A percentile compares a stretch with the other conserved stretches of the same genome.
Conservation (phyloP, 2,329 filamentous ascomycete genomes). For the Aspergillus chevalieri region DNA sequence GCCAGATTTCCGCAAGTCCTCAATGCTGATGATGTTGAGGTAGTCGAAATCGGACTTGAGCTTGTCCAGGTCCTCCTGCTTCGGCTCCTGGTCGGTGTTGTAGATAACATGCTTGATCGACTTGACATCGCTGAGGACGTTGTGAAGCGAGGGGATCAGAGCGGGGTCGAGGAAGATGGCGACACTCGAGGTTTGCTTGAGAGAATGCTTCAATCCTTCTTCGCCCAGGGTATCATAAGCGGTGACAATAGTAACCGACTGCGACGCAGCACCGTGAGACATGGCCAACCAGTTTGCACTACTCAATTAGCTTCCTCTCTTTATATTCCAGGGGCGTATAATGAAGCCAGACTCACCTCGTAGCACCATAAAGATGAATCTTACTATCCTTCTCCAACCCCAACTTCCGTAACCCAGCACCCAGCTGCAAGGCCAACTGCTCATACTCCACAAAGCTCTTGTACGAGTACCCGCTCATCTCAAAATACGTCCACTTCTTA, state of each 20-base stretch:
- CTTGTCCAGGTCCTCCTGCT: slow-evolving; percentile 49
- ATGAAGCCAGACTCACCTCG: slow-evolving; percentile 51
- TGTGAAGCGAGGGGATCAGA: slow-evolving; percentile 57
- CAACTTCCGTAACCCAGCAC: slow-evolving; percentile 66
- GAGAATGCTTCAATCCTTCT: slow-evolving; percentile 76
- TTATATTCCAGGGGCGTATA: neutral
- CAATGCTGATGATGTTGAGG: slow-evolving; percentile 50
- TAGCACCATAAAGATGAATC: slow-evolving; percentile 79
- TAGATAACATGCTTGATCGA: slow-evolving; percentile 54
- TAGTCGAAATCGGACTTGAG: slow-evolving; percentile 50
- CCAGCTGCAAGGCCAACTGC: slow-evolving; percentile 61
- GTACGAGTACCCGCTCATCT: slow-evolving; percentile 71
- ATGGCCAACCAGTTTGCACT: slow-evolving; percentile 78
- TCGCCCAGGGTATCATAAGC: slow-evolving; percentile 90
- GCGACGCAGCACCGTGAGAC: slow-evolving; percentile 55
- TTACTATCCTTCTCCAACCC: slow-evolving; percentile 63
- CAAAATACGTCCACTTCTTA: slow-evolving; percentile 87
- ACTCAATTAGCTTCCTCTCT: slow-evolving; percentile 8
- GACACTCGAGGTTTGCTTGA: slow-evolving; percentile 71
- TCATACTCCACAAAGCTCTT: slow-evolving; percentile 75
- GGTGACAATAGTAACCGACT: slow-evolving; percentile 57
- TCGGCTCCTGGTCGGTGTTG: slow-evolving; percentile 49
- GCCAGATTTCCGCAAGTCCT: slow-evolving; percentile 49
- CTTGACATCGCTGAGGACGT: slow-evolving; percentile 50
- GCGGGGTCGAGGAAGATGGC: slow-evolving; percentile 84